These are phyloP conservation scores for Ambrosia artemisiifolia DNA, from an alignment of 129 eudicot genomes.

Conservation along the genomic window DNA sequence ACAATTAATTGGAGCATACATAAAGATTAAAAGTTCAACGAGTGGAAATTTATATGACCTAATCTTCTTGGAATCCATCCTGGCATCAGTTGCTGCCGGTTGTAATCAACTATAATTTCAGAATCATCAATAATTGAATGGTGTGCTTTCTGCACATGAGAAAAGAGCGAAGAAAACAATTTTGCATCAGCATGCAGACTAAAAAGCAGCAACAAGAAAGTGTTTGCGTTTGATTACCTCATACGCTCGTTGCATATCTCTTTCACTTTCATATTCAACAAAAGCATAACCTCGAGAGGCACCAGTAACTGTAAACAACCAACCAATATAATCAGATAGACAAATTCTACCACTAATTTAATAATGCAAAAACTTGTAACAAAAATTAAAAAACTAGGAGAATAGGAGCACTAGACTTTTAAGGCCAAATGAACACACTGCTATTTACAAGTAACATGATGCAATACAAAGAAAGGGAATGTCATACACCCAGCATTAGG, in stretches of 20 bases:
- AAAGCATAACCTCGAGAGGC: constrained; percentile 96
- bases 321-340: constrained; percentile 1
- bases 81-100: constrained; percentile 87
- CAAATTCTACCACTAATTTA: constrained; percentile 1
- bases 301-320: constrained; percentile 70
- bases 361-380: neutral
- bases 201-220: neutral
- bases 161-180: neutral
- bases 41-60: constrained; percentile 47
- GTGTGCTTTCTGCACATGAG: constrained; percentile 64
- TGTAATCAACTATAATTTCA: constrained; percentile 86
- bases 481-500: neutral
- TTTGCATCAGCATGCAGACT: constrained; percentile 3
- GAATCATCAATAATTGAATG: constrained; percentile 85
- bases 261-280: constrained; percentile 81
- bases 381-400: neutral
- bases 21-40: neutral
- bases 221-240: constrained; percentile 45
- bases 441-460: neutral
- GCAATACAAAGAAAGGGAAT: neutral
- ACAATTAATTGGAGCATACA: neutral
- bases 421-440: neutral
- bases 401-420: neutral
- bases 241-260: constrained; percentile 88
- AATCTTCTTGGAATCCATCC: constrained; percentile 99